Conservation (phyloP, 345 rosid species). For the Microcos paniculata region DNA sequence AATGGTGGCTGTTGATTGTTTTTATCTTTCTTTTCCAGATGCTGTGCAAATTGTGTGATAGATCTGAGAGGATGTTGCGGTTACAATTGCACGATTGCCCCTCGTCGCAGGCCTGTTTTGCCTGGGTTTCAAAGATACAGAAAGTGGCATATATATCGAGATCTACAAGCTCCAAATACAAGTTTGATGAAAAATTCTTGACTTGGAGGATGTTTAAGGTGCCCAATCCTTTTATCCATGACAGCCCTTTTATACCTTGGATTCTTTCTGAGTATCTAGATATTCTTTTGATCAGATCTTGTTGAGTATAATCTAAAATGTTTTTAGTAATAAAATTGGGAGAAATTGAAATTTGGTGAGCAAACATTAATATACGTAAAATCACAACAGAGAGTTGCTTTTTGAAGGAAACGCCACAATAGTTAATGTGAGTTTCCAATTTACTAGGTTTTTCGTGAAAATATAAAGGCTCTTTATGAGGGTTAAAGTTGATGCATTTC, state of each 20-base stretch:
- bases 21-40: slow-evolving; percentile 42
- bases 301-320: too few relatives aligned
- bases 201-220: neutral
- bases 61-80: slow-evolving; percentile 77
- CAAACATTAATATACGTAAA: too few relatives aligned
- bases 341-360: too few relatives aligned
- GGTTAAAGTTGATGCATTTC: too few relatives aligned
- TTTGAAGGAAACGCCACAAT: too few relatives aligned
- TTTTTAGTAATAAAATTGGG: too few relatives aligned
- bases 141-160: slow-evolving; percentile 80
- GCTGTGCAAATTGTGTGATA: slow-evolving; percentile 56
- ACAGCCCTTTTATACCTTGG: neutral
- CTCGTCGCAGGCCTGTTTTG: slow-evolving; percentile 79
- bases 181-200: slow-evolving; percentile 1
- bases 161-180: slow-evolving; percentile 30
- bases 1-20: neutral
- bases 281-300: too few relatives aligned
- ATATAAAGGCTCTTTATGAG: too few relatives aligned
- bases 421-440: too few relatives aligned
- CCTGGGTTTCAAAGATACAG: slow-evolving; percentile 73
- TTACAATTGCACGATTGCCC: slow-evolving; percentile 58
- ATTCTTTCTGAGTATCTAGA: neutral
- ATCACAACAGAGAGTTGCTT: too few relatives aligned
- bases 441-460: too few relatives aligned
- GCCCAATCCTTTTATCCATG: neutral